phyloP scores from a whole-genome alignment of 2,329 filamentous ascomycete species.

The Fusarium annulatum region DNA sequence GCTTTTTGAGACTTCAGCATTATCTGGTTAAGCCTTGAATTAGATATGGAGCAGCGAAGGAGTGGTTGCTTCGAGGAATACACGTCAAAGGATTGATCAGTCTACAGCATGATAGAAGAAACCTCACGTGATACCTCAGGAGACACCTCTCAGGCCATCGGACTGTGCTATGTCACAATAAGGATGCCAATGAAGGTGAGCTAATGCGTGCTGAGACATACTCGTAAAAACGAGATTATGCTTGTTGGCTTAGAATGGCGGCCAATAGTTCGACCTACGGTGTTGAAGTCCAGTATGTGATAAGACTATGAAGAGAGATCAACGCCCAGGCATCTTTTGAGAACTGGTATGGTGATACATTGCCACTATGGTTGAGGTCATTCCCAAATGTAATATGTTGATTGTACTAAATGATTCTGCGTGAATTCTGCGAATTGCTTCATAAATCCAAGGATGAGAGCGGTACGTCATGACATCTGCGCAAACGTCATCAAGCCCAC shows the following conservation, averaged over 20 bases:
- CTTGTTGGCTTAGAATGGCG: neutral
- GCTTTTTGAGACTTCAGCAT: too few species aligned
- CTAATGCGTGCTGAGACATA: neutral
- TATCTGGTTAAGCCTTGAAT: too few species aligned
- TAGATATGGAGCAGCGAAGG: too few species aligned
- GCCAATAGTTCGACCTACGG: neutral
- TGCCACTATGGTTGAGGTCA: neutral
- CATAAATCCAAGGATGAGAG: neutral
- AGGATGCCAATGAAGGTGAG: neutral
- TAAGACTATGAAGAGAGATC: neutral
- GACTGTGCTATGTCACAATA: neutral
- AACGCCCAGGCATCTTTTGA: neutral
- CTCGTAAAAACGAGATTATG: neutral
- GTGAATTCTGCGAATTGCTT: neutral
- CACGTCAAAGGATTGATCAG: neutral
- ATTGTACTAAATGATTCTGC: neutral
- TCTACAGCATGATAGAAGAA: neutral
- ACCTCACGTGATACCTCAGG: neutral
- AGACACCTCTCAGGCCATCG: neutral
- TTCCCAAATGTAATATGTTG: too few species aligned
- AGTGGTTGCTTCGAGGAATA: too few species aligned
- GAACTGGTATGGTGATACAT: neutral
- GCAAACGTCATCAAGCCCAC: neutral
- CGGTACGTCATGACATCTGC: neutral
- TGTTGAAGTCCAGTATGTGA: neutral